Evolutionary conservation across 176 grass and related monocot genomes (phyloP), one percentile per base, ranked within the genome.

Genomic region (Alloteropsis semialata): DNA sequence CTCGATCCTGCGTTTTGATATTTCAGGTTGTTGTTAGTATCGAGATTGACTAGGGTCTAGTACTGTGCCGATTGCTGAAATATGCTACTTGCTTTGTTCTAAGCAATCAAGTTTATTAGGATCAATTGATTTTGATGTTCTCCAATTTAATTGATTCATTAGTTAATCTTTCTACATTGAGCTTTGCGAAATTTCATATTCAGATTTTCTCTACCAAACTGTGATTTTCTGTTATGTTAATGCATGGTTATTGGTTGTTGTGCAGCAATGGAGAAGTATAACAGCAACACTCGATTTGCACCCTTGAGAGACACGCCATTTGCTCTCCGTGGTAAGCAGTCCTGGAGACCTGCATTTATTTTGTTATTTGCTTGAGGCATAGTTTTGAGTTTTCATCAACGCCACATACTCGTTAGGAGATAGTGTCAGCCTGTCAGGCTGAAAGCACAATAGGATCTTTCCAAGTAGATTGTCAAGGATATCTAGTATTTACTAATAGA

Each of bases 231-330:
- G 18, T 32, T 59, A 59, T 84, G 62, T 19, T 28, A 65, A 88
- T 37, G 28, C 24, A 42, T 45, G 16, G 17, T 53, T 81, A 51
- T 59, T 69, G 42, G 1, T 60, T 84, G 5, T 33, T 69, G 8
- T 36, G 43, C 53, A 89, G 87, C 41, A 76, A 89, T 89, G 87
- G 82, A 81, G 21, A 89, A 76, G 76, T 54, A 81, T 22, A 72
- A 85, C 18, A 44, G 32, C 76, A 85, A 81, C 41, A 36, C 77
- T 61, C 41, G 33, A 3, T 81, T 69, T 81, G 69, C 49, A 25
- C 32, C 82, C 32, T 34, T 85, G 10, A 75, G 25, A 17, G 82
- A 89, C 0, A 5, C 69, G 5, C 62, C 76, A 30, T 89, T 76
- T 85, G 70, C 87, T 75, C 51, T 85, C 3, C 62, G 76, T 69